Evolutionary conservation across 2,329 filamentous ascomycete genomes (phyloP).

Genomic region (Piedraia hortae): DNA sequence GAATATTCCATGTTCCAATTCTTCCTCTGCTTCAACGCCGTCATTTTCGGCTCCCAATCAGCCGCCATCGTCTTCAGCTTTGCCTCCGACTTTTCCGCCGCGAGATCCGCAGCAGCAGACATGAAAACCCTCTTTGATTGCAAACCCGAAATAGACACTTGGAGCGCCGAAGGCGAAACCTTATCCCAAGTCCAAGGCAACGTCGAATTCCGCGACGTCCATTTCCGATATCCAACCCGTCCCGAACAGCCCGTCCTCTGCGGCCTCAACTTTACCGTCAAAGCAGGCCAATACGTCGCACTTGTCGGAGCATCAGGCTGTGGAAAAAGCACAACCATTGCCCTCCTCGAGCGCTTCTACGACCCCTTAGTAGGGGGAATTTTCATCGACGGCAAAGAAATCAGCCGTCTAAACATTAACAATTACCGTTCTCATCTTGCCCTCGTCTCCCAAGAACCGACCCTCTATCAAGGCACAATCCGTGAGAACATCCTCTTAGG

Average conservation of each 20-base stretch:
- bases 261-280: conserved; percentile 46
- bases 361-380: conserved; percentile 60
- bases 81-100: conserved; percentile 80
- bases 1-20: conserved; percentile 67
- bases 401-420: conserved; percentile 55
- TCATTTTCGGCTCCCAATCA: conserved; percentile 80
- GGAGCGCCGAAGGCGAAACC: conserved; percentile 39
- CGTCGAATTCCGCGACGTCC: conserved; percentile 74
- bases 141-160: conserved; percentile 55
- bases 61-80: conserved; percentile 76
- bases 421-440: conserved; percentile 63
- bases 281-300: conserved; percentile 59
- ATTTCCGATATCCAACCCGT: conserved; percentile 81
- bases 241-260: conserved; percentile 79
- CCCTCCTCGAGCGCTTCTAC: conserved; percentile 80
- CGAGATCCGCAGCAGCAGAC: conserved; percentile 53
- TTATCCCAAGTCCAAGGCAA: conserved; percentile 40
- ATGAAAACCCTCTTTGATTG: conserved; percentile 67
- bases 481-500: conserved; percentile 73
- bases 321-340: conserved; percentile 83
- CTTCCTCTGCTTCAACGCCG: conserved; percentile 66
- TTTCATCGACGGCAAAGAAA: conserved; percentile 58
- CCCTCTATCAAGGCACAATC: conserved; percentile 78
- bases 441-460: conserved; percentile 82
- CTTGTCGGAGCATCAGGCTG: conserved; percentile 85